Evolutionary conservation across 805 yeast species (phyloP), one percentile per base, ranked within the genome.

Genomic region (Nakazawaea pomicola): DNA sequence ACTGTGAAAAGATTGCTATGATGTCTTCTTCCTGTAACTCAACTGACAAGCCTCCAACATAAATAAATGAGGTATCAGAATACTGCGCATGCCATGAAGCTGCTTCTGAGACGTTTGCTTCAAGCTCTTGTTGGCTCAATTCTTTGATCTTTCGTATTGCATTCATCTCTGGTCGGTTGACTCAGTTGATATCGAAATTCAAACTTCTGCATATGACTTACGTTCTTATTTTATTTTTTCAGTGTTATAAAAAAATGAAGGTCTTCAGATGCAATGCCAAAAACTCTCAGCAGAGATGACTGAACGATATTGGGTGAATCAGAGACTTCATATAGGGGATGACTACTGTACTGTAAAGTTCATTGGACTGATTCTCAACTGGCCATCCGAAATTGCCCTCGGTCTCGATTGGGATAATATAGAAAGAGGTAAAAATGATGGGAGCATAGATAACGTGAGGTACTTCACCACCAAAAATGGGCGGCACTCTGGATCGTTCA

Each of bases 31-130:
- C 96, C 7, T 76, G 77, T 20, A 88, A 57, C 24, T 76, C 75
- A 12, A 54, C 61, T 8, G 88, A 80, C 9, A 91, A 57, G 4
- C 81, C 77, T 1, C 95, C 91, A n/a, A 91, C 78, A 53, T 68
- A 84, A 1, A 90, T 67, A 55, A 80, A 88, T 1, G 91, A 79
- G 0, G 91, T 74, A 48, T 88, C 90, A 18, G 64, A 64, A 54
- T 80, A 88, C 49, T 90, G 95, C 45, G 77, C 70, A 57, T 91
- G 98, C 98, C 98, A 91, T 5, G 96, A 88, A 0, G 83, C 86
- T 4, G 67, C 61, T 27, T 72, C 68, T 0, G 82, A 59, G 0
- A 78, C 72, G 11, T 80, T 78, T 6, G 62, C 61, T n/a, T 71
- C 72, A 14, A 89, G 66, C 53, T 90, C 97, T 43, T 66, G 68